Evolutionary conservation across 2,329 filamentous ascomycete genomes (phyloP).

Genomic region (Alternaria sp.): DNA sequence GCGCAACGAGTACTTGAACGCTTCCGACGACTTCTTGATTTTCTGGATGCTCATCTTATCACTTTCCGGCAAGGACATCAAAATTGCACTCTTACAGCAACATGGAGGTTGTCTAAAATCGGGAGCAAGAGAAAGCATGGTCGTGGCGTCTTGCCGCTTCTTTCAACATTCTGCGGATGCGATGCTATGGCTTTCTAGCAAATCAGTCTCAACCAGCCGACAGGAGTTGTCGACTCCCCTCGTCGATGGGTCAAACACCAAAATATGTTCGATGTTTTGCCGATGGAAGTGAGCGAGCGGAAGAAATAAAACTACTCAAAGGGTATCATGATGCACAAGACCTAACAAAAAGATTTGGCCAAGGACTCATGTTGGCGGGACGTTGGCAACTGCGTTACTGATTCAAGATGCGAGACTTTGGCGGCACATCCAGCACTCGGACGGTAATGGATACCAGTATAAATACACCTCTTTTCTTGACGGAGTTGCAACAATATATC

Average conservation of each 20-base stretch:
- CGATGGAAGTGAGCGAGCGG: not conserved
- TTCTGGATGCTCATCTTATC: not conserved
- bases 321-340: not conserved
- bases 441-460: not conserved
- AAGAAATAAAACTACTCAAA: not conserved
- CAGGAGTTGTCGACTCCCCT: not conserved
- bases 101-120: not conserved
- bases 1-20: not conserved
- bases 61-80: not conserved
- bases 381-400: not conserved
- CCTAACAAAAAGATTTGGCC: not conserved
- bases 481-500: fast-evolving
- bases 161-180: no score
- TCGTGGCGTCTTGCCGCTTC: no score
- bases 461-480: not conserved
- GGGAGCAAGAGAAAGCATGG: no score
- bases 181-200: no score
- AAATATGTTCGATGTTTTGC: not conserved
- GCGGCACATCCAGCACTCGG: not conserved
- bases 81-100: no score
- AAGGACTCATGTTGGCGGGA: not conserved
- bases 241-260: not conserved
- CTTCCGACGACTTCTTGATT: not conserved
- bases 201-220: no score
- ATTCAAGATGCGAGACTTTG: not conserved